Base-by-base conservation (phyloP, 805 yeast species). In the Priceomyces melissophilus region DNA sequence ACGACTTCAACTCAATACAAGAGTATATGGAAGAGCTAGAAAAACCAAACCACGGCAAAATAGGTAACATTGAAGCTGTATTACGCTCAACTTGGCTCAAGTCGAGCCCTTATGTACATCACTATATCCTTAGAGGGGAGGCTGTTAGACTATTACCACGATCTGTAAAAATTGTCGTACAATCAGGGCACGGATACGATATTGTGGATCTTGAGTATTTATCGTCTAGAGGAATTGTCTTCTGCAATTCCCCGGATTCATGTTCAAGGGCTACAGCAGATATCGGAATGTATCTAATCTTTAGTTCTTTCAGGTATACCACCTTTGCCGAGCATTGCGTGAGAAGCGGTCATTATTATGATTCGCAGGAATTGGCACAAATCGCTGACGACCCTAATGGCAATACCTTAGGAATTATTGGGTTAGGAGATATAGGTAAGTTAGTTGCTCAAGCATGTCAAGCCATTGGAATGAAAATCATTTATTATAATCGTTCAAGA, bases 381-480 rank as follows among this genome's bases (percentile, higher is more conserved):
- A 49, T 63, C 42, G 65, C 65, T 1, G 69, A 68, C 12, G 68
- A 69, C 45, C 74, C 73, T 8, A 49, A 60, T 32, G 75, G 69
- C 0, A 63, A 63, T 31, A 66, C 73, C 0, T 49, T 74, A 35
- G 79, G 79, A 4, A 63, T 74, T 13, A 50, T 74, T 26, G 79
- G 79, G 0, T 48, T 74, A 4, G 79, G 79, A 12, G 71, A 71
- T 42, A 74, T 74, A 46, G 78, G 78, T 3, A 46, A 58, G 32
- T 53, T 65, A 11, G 69, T 70, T 3, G 76, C 76, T 2, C 57
- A 57, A 33, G 62, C 71, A 25, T 67, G 74, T 46, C 53, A 61
- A 11, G 63, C 71, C 7, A 45, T 74, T 37, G 78, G 77, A 1
- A 69, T 71, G 68, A 64, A 66, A 3, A 63, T 71, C 8, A 55